These are phyloP conservation scores for Gossypium rotundifolium DNA, from an alignment of 345 rosid genomes.

Conservation along the genomic window DNA sequence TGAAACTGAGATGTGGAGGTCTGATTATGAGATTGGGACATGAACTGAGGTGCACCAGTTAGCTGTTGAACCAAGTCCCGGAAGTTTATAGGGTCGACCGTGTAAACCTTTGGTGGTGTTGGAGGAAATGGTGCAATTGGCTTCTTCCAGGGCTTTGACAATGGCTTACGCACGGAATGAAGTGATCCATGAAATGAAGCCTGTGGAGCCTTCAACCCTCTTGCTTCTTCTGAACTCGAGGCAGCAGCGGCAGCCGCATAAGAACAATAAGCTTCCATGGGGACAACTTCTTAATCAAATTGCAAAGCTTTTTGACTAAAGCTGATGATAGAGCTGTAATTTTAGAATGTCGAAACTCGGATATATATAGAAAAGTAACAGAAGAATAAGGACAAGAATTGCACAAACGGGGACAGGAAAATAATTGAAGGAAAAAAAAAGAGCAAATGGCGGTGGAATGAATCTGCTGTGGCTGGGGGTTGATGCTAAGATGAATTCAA, in stretches of 20 bases:
- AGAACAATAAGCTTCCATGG: constrained; percentile 28
- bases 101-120: constrained; percentile 58
- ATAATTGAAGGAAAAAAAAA: background rate
- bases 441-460: background rate
- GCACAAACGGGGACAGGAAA: background rate
- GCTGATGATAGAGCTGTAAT: background rate
- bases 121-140: constrained; percentile 62
- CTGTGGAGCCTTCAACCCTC: constrained; percentile 6
- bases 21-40: constrained; percentile 17
- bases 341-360: background rate
- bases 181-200: constrained; percentile 37
- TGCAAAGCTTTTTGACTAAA: background rate
- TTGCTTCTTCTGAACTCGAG: background rate
- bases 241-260: constrained; percentile 23
- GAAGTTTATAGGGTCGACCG: constrained; percentile 70
- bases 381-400: too few relatives aligned
- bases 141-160: constrained; percentile 56
- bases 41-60: constrained; percentile 47
- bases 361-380: background rate
- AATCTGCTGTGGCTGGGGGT: background rate
- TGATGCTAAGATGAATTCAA: background rate
- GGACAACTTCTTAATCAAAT: background rate
- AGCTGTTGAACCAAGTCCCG: constrained; percentile 79
- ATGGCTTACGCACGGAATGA: constrained; percentile 49
- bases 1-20: background rate